phyloP scores from a whole-genome alignment of 192 early-diverging fungal genomes.

The Coemansia sp. region DNA sequence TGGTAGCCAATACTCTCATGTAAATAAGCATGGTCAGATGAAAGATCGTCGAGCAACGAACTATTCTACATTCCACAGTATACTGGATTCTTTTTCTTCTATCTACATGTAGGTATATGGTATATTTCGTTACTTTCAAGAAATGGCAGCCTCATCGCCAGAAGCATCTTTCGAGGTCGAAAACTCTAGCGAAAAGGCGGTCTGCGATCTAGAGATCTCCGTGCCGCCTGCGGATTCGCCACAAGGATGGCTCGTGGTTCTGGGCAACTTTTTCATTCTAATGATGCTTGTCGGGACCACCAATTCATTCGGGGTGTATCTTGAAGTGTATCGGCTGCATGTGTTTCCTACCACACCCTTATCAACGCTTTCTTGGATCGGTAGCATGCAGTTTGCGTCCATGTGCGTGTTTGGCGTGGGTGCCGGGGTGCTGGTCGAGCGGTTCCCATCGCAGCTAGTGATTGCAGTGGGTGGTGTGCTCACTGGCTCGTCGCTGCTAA shows the following conservation, averaged over 20 bases:
- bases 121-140: not conserved
- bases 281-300: constrained; percentile 35
- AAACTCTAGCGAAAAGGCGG: not conserved
- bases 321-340: constrained; percentile 22
- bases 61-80: too few relatives aligned
- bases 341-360: constrained; percentile 26
- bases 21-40: too few relatives aligned
- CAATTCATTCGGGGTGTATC: constrained; percentile 40
- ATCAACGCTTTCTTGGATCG: constrained; percentile 47
- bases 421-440: constrained; percentile 37
- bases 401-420: constrained; percentile 37
- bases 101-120: not conserved
- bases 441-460: constrained; percentile 15
- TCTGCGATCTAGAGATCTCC: not conserved
- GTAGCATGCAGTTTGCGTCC: constrained; percentile 34
- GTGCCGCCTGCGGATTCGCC: constrained; percentile 15
- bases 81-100: not conserved
- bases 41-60: too few relatives aligned
- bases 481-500: constrained; percentile 17
- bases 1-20: too few relatives aligned
- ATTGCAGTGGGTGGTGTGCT: constrained; percentile 14
- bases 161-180: not conserved
- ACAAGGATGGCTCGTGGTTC: constrained; percentile 34
- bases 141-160: not conserved
- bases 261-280: constrained; percentile 27